Conservation (phyloP, 257 asterid species). For the Linderniella brevidens region DNA sequence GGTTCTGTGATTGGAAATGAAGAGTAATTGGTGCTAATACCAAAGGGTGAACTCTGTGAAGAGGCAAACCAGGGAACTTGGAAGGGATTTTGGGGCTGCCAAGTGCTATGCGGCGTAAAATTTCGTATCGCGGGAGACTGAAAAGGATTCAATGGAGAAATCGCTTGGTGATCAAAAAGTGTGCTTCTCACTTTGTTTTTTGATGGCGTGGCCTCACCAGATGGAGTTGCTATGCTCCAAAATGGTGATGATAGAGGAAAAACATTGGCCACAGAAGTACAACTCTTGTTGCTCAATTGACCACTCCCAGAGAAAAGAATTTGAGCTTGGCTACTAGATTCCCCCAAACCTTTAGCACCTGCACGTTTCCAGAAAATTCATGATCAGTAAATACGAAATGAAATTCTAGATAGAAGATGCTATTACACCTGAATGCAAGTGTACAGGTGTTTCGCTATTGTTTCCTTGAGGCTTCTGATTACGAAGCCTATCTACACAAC, state of each 20-base stretch:
- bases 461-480: slow-evolving; percentile 32
- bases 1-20: slow-evolving; percentile 35
- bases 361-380: slow-evolving; percentile 18
- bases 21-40: slow-evolving; percentile 32
- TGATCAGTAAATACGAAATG: slow-evolving; percentile 12
- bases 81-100: slow-evolving; percentile 52
- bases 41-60: slow-evolving; percentile 54
- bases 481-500: slow-evolving; percentile 53
- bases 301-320: slow-evolving; percentile 27
- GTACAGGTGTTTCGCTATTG: slow-evolving; percentile 40
- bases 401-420: slow-evolving; percentile 6
- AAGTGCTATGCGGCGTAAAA: slow-evolving; percentile 32
- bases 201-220: slow-evolving; percentile 41
- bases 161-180: slow-evolving; percentile 50
- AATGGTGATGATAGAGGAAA: slow-evolving; percentile 79
- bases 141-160: slow-evolving; percentile 60
- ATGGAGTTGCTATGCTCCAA: slow-evolving; percentile 71
- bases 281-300: slow-evolving; percentile 36
- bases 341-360: slow-evolving; percentile 55
- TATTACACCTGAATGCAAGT: slow-evolving; percentile 46
- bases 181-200: slow-evolving; percentile 39
- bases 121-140: slow-evolving; percentile 51
- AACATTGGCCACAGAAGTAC: slow-evolving; percentile 37
- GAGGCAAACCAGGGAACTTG: slow-evolving; percentile 66
- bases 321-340: slow-evolving; percentile 34